Evolutionary conservation across 179 eudicot species (phyloP).

Genomic region (Heliamphora pulchella): DNA sequence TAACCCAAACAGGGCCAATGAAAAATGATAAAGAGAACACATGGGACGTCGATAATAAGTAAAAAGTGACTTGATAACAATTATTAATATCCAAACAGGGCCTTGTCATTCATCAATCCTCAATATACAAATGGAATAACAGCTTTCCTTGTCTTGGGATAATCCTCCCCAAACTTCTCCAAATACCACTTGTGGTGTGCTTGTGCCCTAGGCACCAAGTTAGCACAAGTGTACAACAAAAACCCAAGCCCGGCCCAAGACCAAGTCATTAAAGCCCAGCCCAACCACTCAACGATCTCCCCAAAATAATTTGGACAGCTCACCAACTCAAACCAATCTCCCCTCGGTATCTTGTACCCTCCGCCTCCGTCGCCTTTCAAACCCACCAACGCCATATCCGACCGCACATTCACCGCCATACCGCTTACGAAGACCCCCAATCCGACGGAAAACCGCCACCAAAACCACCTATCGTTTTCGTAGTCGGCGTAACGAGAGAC

Average conservation of each 20-base stretch:
- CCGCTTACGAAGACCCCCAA: conserved; percentile 43
- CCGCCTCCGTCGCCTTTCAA: conserved; percentile 51
- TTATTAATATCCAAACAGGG: too few species aligned
- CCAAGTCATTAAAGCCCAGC: conserved; percentile 83
- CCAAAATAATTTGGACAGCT: conserved; percentile 84
- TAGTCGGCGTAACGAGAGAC: conserved; percentile 50
- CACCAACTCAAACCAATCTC: conserved; percentile 69
- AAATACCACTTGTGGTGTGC: conserved; percentile 72
- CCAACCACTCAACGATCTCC: conserved; percentile 84
- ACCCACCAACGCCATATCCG: conserved; percentile 57
- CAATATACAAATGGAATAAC: conserved; percentile 66
- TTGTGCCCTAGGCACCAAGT: conserved; percentile 66
- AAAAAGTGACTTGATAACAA: too few species aligned
- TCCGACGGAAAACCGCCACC: conserved; percentile 53
- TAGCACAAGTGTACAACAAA: conserved; percentile 53
- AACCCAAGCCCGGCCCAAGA: conserved; percentile 81
- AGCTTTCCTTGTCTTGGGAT: conserved; percentile 67
- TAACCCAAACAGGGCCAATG: too few species aligned
- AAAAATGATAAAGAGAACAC: too few species aligned
- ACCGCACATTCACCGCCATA: conserved; percentile 50
- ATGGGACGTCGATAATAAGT: too few species aligned
- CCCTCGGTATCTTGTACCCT: conserved; percentile 58
- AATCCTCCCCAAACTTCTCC: conserved; percentile 77
- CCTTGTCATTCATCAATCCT: not conserved
- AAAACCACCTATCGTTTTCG: conserved; percentile 40